phyloP scores from a whole-genome alignment of 2,329 filamentous ascomycete genomes.

The Hawksworthiomyces lignivorus region DNA sequence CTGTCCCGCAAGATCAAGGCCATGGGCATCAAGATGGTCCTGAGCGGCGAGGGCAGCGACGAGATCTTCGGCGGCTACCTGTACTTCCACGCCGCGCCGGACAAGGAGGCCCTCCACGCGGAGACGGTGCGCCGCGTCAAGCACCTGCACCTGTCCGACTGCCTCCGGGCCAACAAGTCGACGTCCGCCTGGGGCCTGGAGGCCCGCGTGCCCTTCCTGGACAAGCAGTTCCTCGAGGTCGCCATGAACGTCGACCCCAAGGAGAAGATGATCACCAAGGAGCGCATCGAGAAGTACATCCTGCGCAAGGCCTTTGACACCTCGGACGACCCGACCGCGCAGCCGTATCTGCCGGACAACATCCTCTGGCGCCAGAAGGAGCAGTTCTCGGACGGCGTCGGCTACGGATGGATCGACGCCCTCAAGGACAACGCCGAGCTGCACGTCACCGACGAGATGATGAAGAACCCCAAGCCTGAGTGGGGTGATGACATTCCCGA shows the following conservation, averaged over 20 bases:
- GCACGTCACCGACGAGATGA: slow-evolving; percentile 91
- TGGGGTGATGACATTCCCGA: slow-evolving; percentile 92
- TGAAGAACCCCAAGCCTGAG: slow-evolving; percentile 95
- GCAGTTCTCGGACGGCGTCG: slow-evolving; percentile 97
- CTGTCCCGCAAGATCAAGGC: slow-evolving; percentile 98
- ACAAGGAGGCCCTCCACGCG: slow-evolving; percentile 87
- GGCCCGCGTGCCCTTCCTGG: slow-evolving; percentile 93
- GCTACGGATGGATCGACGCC: slow-evolving; percentile 97
- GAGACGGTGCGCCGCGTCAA: slow-evolving; percentile 93
- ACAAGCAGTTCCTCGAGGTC: slow-evolving; percentile 91
- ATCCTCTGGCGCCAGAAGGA: slow-evolving; percentile 99
- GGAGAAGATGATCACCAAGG: slow-evolving; percentile 92
- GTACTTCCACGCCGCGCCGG: slow-evolving; percentile 93
- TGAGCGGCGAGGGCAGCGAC: slow-evolving; percentile 92
- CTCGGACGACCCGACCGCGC: slow-evolving; percentile 67
- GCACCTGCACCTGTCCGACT: slow-evolving; percentile 94
- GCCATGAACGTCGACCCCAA: slow-evolving; percentile 89
- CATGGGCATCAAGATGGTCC: slow-evolving; percentile 98
- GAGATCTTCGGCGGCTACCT: slow-evolving; percentile 98
- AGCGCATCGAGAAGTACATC: slow-evolving; percentile 94
- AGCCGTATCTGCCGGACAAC: slow-evolving; percentile 88
- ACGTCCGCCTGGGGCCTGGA: slow-evolving; percentile 97
- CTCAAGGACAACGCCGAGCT: slow-evolving; percentile 90
- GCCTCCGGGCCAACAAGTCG: slow-evolving; percentile 96
- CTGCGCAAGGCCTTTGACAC: slow-evolving; percentile 97